Percentiles rank a stretch among this genome's conserved stretches.
Evolutionary conservation across 2,329 filamentous ascomycete genomes (phyloP).

Genomic region (Sphaerulina vaccinii): DNA sequence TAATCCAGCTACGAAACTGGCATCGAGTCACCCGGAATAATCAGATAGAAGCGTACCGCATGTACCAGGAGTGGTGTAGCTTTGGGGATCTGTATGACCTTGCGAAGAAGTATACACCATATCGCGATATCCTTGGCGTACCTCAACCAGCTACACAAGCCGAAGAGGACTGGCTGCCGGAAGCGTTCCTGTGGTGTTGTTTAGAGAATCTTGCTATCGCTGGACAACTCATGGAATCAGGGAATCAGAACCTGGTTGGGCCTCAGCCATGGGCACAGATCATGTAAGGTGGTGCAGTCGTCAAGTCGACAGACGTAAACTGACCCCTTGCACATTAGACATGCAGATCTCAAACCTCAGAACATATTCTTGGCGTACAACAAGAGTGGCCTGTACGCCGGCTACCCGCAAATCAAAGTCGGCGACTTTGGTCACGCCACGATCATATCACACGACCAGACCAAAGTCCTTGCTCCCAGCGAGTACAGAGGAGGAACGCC

Average conservation of each 20-base stretch:
- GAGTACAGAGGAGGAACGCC: background rate
- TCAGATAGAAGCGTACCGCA: background rate
- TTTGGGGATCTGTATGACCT: conserved; percentile 5
- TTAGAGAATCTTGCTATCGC: conserved; percentile 6
- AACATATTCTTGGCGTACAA: conserved; percentile 85
- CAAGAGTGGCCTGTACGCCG: background rate
- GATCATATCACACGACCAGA: background rate
- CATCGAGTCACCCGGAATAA: background rate
- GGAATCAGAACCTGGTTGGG: background rate
- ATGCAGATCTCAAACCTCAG: conserved; percentile 93
- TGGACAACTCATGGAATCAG: conserved; percentile 11
- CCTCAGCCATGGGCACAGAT: conserved; percentile 62
- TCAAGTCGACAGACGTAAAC: background rate
- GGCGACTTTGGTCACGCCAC: conserved; percentile 4
- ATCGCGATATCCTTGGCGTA: background rate
- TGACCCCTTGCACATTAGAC: conserved; percentile 38
- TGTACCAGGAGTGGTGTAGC: conserved; percentile 10
- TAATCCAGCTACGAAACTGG: conserved; percentile 10
- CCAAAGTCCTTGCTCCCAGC: background rate
- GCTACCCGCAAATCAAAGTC: conserved; percentile 2
- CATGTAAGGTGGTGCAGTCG: conserved; percentile 49
- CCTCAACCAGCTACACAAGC: background rate
- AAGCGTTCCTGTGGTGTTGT: conserved; percentile 12
- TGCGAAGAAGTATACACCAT: conserved; percentile 2
- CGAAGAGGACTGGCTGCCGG: conserved; percentile 9